Base-by-base conservation (phyloP, 2,329 filamentous ascomycete genomes). In the Trichophyton equinum region DNA sequence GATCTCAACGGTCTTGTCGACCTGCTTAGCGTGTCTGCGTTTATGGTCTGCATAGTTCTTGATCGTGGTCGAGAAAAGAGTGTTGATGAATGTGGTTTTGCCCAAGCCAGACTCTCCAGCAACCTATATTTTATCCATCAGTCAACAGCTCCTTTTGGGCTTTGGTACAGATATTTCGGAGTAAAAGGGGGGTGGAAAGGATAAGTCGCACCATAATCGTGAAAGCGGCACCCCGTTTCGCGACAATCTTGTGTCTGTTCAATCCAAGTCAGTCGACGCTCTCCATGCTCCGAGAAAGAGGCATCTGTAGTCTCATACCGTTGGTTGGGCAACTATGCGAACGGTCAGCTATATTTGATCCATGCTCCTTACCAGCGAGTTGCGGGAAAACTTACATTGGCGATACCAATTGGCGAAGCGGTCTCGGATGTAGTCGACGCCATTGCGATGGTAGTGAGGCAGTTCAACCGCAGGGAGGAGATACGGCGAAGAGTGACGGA, bases 11-110 rank as follows among this genome's bases (percentile, higher is more conserved):
- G 94, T 99, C 85, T 97, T 97, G 81, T 99, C 94, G 69, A 97
- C 85, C 82, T 99, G 94, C 85, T 99, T 99, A 79, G 94, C 89
- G 78, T 99, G 94, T 74, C 94, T 89, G 78, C 91, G 89, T 84
- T 96, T 96, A 85, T 99, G 92, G 78, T 99, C 94, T 83, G 94
- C 94, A 77, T 99, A 99, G 84, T 97, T 99, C 84, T 99, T 99
- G 85, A 99, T 99, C 71, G 94, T 99, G 68, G 95, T 99, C 65
- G 94, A 99, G 84, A 99, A 99, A 64, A 99, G 86, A 63, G 94
- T 99, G 86, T 99, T 99, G 85, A 99, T 97, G 80, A 99, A 99
- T 71, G 94, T 99, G 27, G 95, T 99, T 85, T 99, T 99, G 81
- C 94, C 94, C 69, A 97, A 81, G 73, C 92, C 92, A 68, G 94